phyloP scores from a whole-genome alignment of 306 rosid genomes.

The Geum urbanum region DNA sequence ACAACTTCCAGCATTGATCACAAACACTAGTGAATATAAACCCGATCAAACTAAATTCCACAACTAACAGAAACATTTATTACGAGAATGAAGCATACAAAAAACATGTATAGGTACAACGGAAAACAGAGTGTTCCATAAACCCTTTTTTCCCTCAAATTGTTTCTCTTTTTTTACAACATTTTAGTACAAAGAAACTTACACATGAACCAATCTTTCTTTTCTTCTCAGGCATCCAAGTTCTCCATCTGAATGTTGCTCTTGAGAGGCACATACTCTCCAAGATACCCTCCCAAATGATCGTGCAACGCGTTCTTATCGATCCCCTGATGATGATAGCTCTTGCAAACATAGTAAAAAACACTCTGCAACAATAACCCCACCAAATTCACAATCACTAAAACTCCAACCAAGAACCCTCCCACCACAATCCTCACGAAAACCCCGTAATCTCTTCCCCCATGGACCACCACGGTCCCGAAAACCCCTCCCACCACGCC shows the following conservation, averaged over 20 bases:
- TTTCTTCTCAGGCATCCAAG: slow-evolving; percentile 52
- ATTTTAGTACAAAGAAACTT: slow-evolving; percentile 30
- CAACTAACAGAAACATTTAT: slow-evolving; percentile 11
- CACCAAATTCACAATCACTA: slow-evolving; percentile 80
- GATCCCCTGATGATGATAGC: slow-evolving; percentile 86
- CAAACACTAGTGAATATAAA: not conserved
- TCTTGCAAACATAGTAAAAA: slow-evolving; percentile 90
- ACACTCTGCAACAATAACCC: slow-evolving; percentile 89
- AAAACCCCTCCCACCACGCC: slow-evolving; percentile 46
- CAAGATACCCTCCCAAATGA: slow-evolving; percentile 96
- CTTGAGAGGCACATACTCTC: slow-evolving; percentile 93
- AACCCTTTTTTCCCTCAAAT: not conserved
- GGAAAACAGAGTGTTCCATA: not conserved
- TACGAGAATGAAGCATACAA: not conserved
- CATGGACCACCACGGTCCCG: slow-evolving; percentile 72
- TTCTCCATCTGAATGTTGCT: slow-evolving; percentile 94
- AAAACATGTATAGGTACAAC: not conserved
- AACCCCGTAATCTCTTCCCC: slow-evolving; percentile 50
- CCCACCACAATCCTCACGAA: slow-evolving; percentile 69
- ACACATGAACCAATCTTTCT: slow-evolving; percentile 19
- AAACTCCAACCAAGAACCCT: slow-evolving; percentile 76
- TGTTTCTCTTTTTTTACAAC: slow-evolving; percentile 5
- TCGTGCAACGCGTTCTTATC: slow-evolving; percentile 81
- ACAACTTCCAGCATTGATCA: not conserved
- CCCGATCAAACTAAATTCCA: not conserved